Conservation (phyloP, 2,329 filamentous ascomycete species). For the Dothideomycetes sp. region DNA sequence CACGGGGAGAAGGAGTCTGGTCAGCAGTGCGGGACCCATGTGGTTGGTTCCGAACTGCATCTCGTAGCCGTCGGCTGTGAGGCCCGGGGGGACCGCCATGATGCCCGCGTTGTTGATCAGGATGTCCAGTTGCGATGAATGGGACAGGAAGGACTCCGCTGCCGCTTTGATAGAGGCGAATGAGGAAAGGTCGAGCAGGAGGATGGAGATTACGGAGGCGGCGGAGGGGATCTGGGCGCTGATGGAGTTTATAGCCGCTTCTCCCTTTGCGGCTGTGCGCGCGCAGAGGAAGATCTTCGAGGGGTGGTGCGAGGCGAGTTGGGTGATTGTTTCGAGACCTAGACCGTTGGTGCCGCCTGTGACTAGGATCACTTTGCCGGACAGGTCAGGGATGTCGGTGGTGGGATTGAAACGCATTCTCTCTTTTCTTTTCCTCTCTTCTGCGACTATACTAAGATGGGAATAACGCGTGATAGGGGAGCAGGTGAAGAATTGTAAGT, state of each 20-base stretch:
- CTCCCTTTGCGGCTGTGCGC: slow-evolving; percentile 31
- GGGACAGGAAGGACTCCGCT: slow-evolving; percentile 20
- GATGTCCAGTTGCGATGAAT: slow-evolving; percentile 18
- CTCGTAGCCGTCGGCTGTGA: slow-evolving; percentile 22
- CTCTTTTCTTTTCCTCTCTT: too few relatives aligned
- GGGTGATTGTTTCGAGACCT: slow-evolving; percentile 28
- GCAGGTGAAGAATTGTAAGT: too few relatives aligned
- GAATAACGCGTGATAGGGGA: too few relatives aligned
- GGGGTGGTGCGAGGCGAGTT: slow-evolving; percentile 40
- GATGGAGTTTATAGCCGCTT: slow-evolving; percentile 25
- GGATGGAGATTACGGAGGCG: slow-evolving; percentile 27
- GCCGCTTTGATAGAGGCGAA: slow-evolving; percentile 38
- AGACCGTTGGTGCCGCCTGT: slow-evolving; percentile 17
- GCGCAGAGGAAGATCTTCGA: slow-evolving; percentile 43
- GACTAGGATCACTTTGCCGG: slow-evolving; percentile 20
- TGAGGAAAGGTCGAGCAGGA: slow-evolving; percentile 41
- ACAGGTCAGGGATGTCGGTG: slow-evolving; percentile 20
- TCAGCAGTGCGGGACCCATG: slow-evolving; percentile 22
- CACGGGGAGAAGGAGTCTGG: slow-evolving; percentile 18
- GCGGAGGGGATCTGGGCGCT: slow-evolving; percentile 27
- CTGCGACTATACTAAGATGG: too few relatives aligned
- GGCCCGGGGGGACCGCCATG: slow-evolving; percentile 15
- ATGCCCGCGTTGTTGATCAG: slow-evolving; percentile 21
- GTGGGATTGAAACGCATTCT: slow-evolving; percentile 18
- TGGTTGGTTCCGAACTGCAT: slow-evolving; percentile 24